These are phyloP conservation scores for Cerioporus squamosus DNA, from an alignment of 1,284 basidiomycete species.

Conservation along the genomic window DNA sequence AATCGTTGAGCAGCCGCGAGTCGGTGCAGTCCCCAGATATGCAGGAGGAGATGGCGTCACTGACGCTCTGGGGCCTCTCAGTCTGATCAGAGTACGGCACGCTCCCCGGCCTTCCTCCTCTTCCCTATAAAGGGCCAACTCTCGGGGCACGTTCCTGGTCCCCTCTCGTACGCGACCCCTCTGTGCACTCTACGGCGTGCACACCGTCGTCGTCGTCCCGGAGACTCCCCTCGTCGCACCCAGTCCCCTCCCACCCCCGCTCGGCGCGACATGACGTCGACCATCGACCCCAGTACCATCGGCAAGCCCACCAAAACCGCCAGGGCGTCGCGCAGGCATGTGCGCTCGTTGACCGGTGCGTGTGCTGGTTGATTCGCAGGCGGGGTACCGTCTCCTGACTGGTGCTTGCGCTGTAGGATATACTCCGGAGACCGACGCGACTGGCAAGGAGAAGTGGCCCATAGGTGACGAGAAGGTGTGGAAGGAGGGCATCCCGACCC, in stretches of 20 bases:
- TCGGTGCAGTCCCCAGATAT: background rate
- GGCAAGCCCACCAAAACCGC: slow-evolving; percentile 55
- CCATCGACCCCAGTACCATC: slow-evolving; percentile 68
- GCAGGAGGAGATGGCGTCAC: slow-evolving; percentile 8
- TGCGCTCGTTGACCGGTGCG: slow-evolving; percentile 74
- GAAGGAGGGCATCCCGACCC: slow-evolving; percentile 67
- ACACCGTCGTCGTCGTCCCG: background rate
- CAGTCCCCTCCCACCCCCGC: too few species aligned
- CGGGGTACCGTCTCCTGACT: slow-evolving; percentile 1
- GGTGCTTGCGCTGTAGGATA: slow-evolving; percentile 54
- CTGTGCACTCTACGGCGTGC: background rate
- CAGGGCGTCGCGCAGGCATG: slow-evolving; percentile 56
- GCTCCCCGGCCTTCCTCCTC: background rate
- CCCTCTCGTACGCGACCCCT: slow-evolving; percentile 1
- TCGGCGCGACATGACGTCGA: slow-evolving; percentile 44
- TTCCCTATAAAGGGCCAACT: slow-evolving; percentile 4
- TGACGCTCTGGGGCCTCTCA: too few species aligned
- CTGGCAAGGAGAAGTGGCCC: slow-evolving; percentile 85
- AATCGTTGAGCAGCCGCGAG: background rate
- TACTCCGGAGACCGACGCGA: slow-evolving; percentile 71
- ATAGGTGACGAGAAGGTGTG: slow-evolving; percentile 81
- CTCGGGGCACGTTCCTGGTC: background rate
- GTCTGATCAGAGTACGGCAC: too few species aligned
- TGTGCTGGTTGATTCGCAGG: background rate
- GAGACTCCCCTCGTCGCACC: background rate